Base-by-base conservation (phyloP, 2,329 filamentous ascomycete species). In the Ascochyta lentis region DNA sequence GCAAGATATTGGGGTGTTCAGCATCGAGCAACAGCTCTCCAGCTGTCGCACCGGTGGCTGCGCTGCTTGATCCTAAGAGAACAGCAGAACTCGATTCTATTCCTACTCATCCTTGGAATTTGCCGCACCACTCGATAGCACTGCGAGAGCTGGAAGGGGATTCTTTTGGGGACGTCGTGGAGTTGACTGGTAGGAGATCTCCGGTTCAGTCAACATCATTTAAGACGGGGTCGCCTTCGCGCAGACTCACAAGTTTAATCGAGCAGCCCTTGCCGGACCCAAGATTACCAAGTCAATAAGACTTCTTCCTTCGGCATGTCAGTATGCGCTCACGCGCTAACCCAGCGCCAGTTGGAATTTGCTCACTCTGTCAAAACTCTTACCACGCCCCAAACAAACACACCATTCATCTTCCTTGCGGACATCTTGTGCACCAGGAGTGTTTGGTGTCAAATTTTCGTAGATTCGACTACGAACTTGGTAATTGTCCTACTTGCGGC, bases 401-500 rank as follows among this genome's bases (percentile, higher is more conserved):
- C 7, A 43, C 38, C 0, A 33, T 52, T 10, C 31, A 48, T 19
- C 26, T 56, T 5, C 31, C 22, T 5, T 60, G 48, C 31, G 46
- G 39, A 6, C 49, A 54, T 19, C 39, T 26, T 2, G 4, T 60
- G 3, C 58, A 56, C 22, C 38, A 56, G 6, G 13, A 26, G 1
- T 63, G 54, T 42, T 50, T 64, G 3, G 7, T 60, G 10, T 15
- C 23, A 0, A n/a, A 35, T 1, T 48, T 56, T 12, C 50, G 53
- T 2, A 8, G 26, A 7, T 34, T n/a, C 10, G 51, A 61, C 26
- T 34, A 49, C 16, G 23, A 52, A 1, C 35, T 42, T 6, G 56
- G 53, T 15, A 54, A 23, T 4, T 65, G 54, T 15, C 57, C 55
- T 15, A 8, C 56, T 3, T 62, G 58, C 24, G 37, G 22, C 13